Evolutionary conservation across 768 basidiomycete genomes (phyloP).

Genomic region (Xerocomellus chrysenteron): DNA sequence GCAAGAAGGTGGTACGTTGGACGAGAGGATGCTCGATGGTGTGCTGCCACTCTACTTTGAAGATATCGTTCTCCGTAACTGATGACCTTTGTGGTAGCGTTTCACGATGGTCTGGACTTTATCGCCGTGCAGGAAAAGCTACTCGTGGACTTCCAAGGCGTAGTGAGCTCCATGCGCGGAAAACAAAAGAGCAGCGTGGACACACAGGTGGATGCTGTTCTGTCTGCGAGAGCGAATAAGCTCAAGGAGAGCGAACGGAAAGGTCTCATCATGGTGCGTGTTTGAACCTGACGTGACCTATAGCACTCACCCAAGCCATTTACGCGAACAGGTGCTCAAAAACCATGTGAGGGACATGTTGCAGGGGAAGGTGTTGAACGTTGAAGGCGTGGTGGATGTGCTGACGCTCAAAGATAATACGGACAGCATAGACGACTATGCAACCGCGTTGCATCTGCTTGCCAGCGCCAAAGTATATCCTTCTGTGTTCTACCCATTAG

Average conservation of each 20-base stretch:
- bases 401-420: slow-evolving; percentile 82
- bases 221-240: slow-evolving; percentile 51
- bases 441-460: slow-evolving; percentile 67
- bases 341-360: slow-evolving; percentile 65
- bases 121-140: slow-evolving; percentile 80
- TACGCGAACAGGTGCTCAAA: slow-evolving; percentile 58
- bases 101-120: slow-evolving; percentile 87
- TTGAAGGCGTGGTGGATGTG: slow-evolving; percentile 82
- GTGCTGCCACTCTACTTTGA: slow-evolving; percentile 11
- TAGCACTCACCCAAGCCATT: not conserved
- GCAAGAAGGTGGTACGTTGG: slow-evolving; percentile 44
- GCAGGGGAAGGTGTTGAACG: slow-evolving; percentile 68
- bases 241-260: slow-evolving; percentile 41
- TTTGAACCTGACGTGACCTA: not conserved
- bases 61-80: not conserved
- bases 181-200: slow-evolving; percentile 63
- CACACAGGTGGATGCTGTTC: slow-evolving; percentile 62
- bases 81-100: slow-evolving; percentile 45
- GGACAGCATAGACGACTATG: slow-evolving; percentile 58
- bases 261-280: slow-evolving; percentile 44
- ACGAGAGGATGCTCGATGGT: slow-evolving; percentile 61
- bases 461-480: slow-evolving; percentile 49
- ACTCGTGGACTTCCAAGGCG: slow-evolving; percentile 56
- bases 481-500: not conserved
- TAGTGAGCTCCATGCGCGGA: slow-evolving; percentile 47